Evolutionary conservation across 208 protist species (phyloP), one percentile per base, ranked within the genome.

Genomic region (Leishmania lainsoni): DNA sequence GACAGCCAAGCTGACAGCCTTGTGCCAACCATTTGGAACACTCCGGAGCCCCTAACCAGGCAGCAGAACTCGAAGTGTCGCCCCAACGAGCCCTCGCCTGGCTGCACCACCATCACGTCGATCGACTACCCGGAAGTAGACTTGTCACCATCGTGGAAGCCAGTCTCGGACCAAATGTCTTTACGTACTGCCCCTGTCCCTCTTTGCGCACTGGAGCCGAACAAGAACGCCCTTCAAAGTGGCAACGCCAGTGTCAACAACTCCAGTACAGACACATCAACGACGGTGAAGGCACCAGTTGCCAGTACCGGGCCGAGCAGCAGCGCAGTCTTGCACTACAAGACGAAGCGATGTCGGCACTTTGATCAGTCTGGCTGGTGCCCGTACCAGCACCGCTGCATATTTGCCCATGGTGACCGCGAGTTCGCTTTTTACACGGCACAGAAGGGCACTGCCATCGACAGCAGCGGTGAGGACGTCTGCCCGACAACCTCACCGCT

Each of bases 341-440:
- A 85, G n/a, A 85, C 81, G 52, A 85, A 85, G 77, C 76, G 81
- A 49, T 85, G 81, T 73, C 76, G 81, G 6, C 81, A 85, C 63
- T 85, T 85, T 45, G 76, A 85, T 32, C 77, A 76, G 56, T 81
- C 77, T 9, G 81, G 81, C 17, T 85, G 77, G 81, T 85, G 81
- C 73, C 81, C 81, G 5, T 85, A 81, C 42, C 81, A 85, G 52
- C 81, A 85, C 81, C 81, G 81, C 72, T 85, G 81, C 72, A 65
- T 85, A 12, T 85, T 85, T 59, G 81, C 81, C 17, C 81, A 85
- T 72, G 81, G 81, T n/a, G 81, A 85, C 20, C 81, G 81, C 61
- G 81, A 85, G 81, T 79, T 81, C 63, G 59, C 72, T 29, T 39
- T 81, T 78, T 79, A 85, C 72, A 85, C 70, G 29, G 71, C 72